These are phyloP conservation scores for Blastobotrys arbuscula DNA, from an alignment of 1,139 yeast genomes.

Conservation along the genomic window DNA sequence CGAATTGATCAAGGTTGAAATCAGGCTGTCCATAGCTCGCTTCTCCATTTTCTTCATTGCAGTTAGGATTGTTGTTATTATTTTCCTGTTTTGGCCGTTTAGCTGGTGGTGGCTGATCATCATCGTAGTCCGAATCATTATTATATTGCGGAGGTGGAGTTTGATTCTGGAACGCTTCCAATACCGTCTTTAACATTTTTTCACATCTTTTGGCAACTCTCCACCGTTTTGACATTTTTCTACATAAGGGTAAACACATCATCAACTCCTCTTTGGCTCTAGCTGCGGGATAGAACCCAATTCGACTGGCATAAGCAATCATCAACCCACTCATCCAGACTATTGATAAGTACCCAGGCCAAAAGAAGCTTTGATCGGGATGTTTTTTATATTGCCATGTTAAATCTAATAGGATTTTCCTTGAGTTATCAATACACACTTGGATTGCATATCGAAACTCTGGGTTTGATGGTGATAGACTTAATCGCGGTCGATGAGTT, in stretches of 20 bases:
- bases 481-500: slow-evolving; percentile 16
- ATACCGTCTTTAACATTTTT: slow-evolving; percentile 11
- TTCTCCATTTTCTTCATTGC: no score
- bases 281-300: slow-evolving; percentile 12
- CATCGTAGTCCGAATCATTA: neutral
- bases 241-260: slow-evolving; percentile 16
- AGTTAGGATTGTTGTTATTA: no score
- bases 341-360: slow-evolving; percentile 18
- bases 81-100: neutral
- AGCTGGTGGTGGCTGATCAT: neutral
- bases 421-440: slow-evolving; percentile 15
- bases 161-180: slow-evolving; percentile 1
- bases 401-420: slow-evolving; percentile 11
- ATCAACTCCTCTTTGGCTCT: slow-evolving; percentile 12
- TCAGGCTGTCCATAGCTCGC: neutral
- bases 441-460: slow-evolving; percentile 18
- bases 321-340: slow-evolving; percentile 20
- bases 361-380: slow-evolving; percentile 15
- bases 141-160: neutral
- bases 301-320: slow-evolving; percentile 16
- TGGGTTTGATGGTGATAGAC: slow-evolving; percentile 13
- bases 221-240: slow-evolving; percentile 16
- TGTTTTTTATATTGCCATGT: slow-evolving; percentile 6
- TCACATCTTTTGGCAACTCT: slow-evolving; percentile 15
- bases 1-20: slow-evolving; percentile 1